phyloP scores from a whole-genome alignment of 2,329 filamentous ascomycete genomes.

The Chalaropsis ovoidea region DNA sequence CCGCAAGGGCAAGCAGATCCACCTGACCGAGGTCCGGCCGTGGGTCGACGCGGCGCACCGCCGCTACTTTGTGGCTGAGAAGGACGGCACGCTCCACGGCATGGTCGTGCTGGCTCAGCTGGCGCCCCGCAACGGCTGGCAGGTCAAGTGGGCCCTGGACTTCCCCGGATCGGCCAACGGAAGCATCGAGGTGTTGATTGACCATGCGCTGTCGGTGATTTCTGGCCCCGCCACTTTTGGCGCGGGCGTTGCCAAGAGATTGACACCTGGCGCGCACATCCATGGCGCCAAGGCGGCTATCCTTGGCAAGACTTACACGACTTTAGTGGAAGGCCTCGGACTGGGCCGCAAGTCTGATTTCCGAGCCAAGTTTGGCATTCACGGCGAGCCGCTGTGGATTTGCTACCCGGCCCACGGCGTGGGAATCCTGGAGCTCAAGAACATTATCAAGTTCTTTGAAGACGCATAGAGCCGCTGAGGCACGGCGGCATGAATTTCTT shows the following conservation, averaged over 20 bases:
- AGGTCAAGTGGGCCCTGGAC: conserved; percentile 93
- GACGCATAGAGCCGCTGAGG: conserved; percentile 39
- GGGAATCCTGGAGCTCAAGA: conserved; percentile 68
- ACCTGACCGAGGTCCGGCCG: conserved; percentile 78
- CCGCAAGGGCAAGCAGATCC: conserved; percentile 76
- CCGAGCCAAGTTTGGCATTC: conserved; percentile 77
- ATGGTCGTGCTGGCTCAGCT: conserved; percentile 78
- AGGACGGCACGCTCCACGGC: conserved; percentile 61
- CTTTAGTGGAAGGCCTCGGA: conserved; percentile 71
- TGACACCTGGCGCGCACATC: conserved; percentile 72
- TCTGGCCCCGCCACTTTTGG: conserved; percentile 68
- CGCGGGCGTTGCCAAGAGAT: conserved; percentile 62
- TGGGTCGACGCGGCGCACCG: conserved; percentile 79
- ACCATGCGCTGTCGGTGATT: conserved; percentile 48
- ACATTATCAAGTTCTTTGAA: conserved; percentile 85
- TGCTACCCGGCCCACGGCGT: conserved; percentile 81
- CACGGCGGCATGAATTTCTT: not conserved
- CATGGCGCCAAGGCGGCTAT: conserved; percentile 71
- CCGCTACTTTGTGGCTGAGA: conserved; percentile 73
- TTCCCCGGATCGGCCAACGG: conserved; percentile 81
- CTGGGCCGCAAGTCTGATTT: conserved; percentile 81
- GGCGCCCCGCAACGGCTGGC: conserved; percentile 72
- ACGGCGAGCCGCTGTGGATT: conserved; percentile 77
- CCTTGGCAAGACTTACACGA: conserved; percentile 70
- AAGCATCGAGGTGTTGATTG: conserved; percentile 74